Base-by-base conservation (phyloP, 2,329 filamentous ascomycete genomes). In the Monosporascus sp. region DNA sequence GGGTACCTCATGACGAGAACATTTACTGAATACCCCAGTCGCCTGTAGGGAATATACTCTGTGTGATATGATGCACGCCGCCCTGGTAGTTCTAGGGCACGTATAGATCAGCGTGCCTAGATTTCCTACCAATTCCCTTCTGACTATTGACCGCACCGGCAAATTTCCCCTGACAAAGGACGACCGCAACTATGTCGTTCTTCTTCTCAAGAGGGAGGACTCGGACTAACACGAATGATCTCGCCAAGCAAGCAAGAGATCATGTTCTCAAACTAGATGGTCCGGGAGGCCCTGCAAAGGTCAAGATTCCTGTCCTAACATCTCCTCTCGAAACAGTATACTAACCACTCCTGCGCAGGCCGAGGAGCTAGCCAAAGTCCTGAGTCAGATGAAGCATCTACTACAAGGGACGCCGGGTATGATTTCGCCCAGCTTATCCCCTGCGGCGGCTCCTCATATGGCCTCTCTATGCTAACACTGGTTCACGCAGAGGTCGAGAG, bases 381-480 rank as follows among this genome's bases (percentile, higher is more conserved):
- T 99, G 58, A 80, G 81, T 50, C 89, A 96, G 70, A 96, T 97
- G 86, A 97, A 97, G 72, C 76, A 91, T 58, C 84, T 94, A 54
- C 83, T 99, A 15, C 93, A 97, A 77, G 94, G 93, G 60, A 96
- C 91, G 55, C 89, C 90, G 72, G 91, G 91, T 95, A 79, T 54
- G 72, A 65, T 51, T 42, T 48, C 11, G 47, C 27, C 31, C 25
- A 7, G 8, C 24, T 37, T 22, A 39, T 22, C 45, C 22, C 38
- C 39, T 41, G 48, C 53, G 38, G 48, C 53, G 38, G 57, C 42
- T 51, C 11, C 45, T 22, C 6, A 27, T 22, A 17, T 5, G 38
- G 37, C n/a, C 48, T 25, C 52, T 20, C 50, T 54, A 58, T 53
- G 51, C 58, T 60, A 46, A 62, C 52, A 51, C 34, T 37, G 50